phyloP scores from a whole-genome alignment of 306 rosid genomes.

The Vigna nakashimae region DNA sequence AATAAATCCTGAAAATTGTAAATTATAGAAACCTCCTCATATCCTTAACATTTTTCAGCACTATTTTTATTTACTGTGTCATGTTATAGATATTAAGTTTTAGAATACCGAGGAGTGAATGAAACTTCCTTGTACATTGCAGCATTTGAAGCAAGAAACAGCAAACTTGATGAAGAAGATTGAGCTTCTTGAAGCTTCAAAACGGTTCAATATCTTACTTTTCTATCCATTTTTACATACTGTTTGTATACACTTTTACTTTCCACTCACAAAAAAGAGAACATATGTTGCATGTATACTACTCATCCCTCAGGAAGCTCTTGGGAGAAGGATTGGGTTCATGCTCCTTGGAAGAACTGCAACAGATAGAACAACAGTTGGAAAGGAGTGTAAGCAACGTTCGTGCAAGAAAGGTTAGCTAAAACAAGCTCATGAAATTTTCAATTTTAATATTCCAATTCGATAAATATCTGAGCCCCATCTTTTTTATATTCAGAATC shows the following conservation, averaged over 20 bases:
- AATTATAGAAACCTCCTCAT: background rate
- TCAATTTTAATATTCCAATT: background rate
- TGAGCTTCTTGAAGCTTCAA: conserved; percentile 76
- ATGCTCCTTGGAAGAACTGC: conserved; percentile 77
- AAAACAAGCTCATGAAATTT: background rate
- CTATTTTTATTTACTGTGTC: background rate
- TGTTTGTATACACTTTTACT: conserved; percentile 2
- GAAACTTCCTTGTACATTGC: conserved; percentile 43
- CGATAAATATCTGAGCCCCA: conserved; percentile 6
- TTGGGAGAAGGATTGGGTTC: conserved; percentile 79
- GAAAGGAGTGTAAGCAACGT: conserved; percentile 72
- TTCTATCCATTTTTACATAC: background rate
- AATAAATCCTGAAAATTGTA: background rate
- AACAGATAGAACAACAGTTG: conserved; percentile 74
- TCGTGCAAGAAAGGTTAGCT: conserved; percentile 81
- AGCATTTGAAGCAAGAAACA: conserved; percentile 80
- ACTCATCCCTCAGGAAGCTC: conserved; percentile 59
- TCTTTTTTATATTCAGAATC: conserved; percentile 56
- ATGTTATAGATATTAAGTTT: background rate
- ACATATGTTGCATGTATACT: conserved; percentile 7
- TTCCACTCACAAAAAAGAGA: background rate
- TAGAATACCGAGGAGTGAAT: conserved; percentile 28
- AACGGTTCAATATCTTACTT: conserved; percentile 60
- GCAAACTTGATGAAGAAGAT: conserved; percentile 72
- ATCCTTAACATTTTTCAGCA: too few species aligned